phyloP scores from a whole-genome alignment of 2,329 filamentous ascomycete genomes.

The Penicillium italicum region DNA sequence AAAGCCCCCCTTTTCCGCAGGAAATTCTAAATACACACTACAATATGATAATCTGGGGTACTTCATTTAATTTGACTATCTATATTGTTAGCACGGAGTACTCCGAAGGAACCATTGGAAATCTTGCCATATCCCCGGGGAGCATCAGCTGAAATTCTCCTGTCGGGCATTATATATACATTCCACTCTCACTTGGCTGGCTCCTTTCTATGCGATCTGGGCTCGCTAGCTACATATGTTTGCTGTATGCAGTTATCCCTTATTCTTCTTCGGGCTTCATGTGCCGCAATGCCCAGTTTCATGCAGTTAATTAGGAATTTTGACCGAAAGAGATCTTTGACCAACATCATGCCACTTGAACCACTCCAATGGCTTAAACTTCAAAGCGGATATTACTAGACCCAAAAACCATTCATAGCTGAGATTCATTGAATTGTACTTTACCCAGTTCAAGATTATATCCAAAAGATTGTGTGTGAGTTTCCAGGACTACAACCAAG shows the following conservation, averaged over 20 bases:
- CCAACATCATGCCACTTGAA: no score
- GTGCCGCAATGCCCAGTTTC: not conserved
- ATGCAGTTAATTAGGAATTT: not conserved
- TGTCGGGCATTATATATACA: not conserved
- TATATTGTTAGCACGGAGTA: not conserved
- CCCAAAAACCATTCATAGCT: not conserved
- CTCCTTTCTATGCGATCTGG: not conserved
- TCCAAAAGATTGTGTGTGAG: not conserved
- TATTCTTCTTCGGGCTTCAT: not conserved
- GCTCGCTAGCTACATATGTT: not conserved
- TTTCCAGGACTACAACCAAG: not conserved
- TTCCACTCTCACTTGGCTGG: not conserved
- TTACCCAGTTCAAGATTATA: no score
- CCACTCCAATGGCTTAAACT: no score
- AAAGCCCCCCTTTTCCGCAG: not conserved
- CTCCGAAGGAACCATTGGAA: no score
- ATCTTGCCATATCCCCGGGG: not conserved
- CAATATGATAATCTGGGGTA: not conserved
- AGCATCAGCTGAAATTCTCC: not conserved
- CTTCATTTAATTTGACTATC: not conserved
- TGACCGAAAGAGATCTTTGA: not conserved
- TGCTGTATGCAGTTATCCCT: not conserved
- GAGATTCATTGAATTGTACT: not conserved
- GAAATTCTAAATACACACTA: no score
- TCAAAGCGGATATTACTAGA: not conserved